These are phyloP conservation scores for Diplodia mutila DNA, from an alignment of 2,329 filamentous ascomycete species.

Conservation along the genomic window DNA sequence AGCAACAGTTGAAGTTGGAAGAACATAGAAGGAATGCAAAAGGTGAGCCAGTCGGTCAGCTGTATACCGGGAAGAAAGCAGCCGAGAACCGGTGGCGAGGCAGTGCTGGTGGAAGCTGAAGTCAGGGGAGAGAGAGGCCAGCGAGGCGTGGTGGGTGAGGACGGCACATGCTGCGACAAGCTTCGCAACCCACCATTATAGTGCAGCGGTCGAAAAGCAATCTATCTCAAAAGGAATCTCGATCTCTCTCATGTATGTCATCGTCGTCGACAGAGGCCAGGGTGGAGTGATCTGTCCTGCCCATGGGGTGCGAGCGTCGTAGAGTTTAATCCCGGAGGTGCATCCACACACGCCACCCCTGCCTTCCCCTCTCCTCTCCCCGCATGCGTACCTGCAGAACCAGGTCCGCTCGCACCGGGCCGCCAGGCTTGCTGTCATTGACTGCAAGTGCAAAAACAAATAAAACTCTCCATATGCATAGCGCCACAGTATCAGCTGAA, in stretches of 20 bases:
- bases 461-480: conserved; percentile 4
- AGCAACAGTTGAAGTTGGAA: conserved; percentile 9
- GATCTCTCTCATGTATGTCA: conserved; percentile 16
- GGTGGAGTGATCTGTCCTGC: conserved; percentile 10
- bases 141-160: neutral
- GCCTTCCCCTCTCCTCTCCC: conserved; percentile 6
- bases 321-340: conserved; percentile 8
- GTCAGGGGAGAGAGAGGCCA: conserved; percentile 1
- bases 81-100: neutral
- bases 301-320: neutral
- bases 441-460: conserved; percentile 16
- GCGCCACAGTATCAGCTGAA: neutral
- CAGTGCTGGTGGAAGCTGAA: neutral
- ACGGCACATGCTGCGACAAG: neutral
- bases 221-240: conserved; percentile 13
- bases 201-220: neutral
- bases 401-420: conserved; percentile 1
- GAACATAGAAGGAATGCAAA: conserved; percentile 9
- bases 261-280: conserved; percentile 1
- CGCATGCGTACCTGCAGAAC: conserved; percentile 21
- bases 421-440: neutral
- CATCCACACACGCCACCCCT: conserved; percentile 12
- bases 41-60: neutral
- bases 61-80: neutral
- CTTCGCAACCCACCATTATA: conserved; percentile 12